Evolutionary conservation across 2,329 filamentous ascomycete genomes (phyloP), one percentile per base, ranked within the genome.

Genomic region (Colletotrichum filicis): DNA sequence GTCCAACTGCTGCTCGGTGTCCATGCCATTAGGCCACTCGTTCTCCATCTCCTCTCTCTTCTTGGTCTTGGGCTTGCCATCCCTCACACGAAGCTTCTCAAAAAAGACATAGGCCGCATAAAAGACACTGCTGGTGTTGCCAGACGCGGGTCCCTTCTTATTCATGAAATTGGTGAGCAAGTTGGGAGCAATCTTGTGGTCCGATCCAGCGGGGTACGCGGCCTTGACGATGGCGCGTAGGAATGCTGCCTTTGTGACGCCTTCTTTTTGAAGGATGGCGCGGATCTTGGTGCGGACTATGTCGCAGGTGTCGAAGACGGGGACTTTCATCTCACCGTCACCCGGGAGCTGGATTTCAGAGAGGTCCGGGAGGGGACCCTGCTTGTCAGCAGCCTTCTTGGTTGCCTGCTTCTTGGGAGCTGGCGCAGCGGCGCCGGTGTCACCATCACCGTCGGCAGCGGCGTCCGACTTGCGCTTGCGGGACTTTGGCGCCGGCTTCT

Each of bases 71-170:
- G 85, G 81, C 79, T 88, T 90, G 0, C 82, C 80, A 65, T 88
- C 82, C 76, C 83, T 83, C 66, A 91, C 79, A 19, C 89, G 80
- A 75, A 87, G 74, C 82, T 91, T 91, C 81, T 92, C 89, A 76
- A 91, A 91, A 78, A 86, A 90, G 24, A 89, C 84, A 76, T 91
- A 91, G 0, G 82, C 83, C 3, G 84, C 85, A 75, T 91, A 91
- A 76, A 86, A 91, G 1, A 87, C 81, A 9, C 76, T 75, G 65
- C 81, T 87, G 3, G 84, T 86, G 66, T 87, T 87, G 5, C 89
- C 89, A 2, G 82, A 81, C 11, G 79, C 81, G 0, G 83, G 70
- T 0, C 88, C 89, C 68, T 85, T 87, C 76, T 87, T 87, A 6
- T 77, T 77, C 63, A 89, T 82, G 75, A 91, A 91, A 52, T 83